phyloP scores from a whole-genome alignment of 2,329 filamentous ascomycete species.

The Annulohypoxylon truncatum region DNA sequence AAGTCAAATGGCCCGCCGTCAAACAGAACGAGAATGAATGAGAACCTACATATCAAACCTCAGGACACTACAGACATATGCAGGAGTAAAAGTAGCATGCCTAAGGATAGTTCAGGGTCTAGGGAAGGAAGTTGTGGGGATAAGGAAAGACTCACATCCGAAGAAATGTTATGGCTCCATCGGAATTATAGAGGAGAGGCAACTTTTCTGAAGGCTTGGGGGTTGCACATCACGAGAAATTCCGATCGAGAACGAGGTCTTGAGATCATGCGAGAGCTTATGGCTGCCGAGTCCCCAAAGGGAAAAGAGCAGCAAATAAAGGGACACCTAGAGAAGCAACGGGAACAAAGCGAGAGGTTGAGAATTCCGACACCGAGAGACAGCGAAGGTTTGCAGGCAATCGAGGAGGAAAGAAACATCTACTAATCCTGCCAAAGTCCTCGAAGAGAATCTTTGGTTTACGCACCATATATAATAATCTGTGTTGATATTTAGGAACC shows the following conservation, averaged over 20 bases:
- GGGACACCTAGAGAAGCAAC: neutral
- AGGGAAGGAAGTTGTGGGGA: neutral
- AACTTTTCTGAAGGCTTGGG: constrained; percentile 36
- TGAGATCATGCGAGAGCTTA: constrained; percentile 27
- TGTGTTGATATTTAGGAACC: too few relatives aligned
- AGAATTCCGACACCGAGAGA: constrained; percentile 2
- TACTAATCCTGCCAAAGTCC: neutral
- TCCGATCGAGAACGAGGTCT: constrained; percentile 23
- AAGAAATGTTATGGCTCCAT: constrained; percentile 33
- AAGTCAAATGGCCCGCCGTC: too few relatives aligned
- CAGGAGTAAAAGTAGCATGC: neutral
- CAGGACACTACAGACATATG: neutral
- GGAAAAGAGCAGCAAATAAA: neutral
- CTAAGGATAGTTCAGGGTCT: neutral
- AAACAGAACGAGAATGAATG: neutral
- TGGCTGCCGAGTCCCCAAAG: constrained; percentile 22
- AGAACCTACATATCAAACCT: neutral
- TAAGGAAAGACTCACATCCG: constrained; percentile 16
- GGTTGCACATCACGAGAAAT: constrained; percentile 22
- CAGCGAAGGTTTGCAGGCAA: constrained; percentile 3
- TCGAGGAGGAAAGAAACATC: constrained; percentile 14
- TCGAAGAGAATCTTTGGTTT: too few relatives aligned
- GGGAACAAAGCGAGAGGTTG: neutral
- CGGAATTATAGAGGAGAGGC: constrained; percentile 35
- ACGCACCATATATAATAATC: too few relatives aligned